These are phyloP conservation scores for Pterulicium gracile DNA, from an alignment of 1,284 basidiomycete species.

Conservation along the genomic window DNA sequence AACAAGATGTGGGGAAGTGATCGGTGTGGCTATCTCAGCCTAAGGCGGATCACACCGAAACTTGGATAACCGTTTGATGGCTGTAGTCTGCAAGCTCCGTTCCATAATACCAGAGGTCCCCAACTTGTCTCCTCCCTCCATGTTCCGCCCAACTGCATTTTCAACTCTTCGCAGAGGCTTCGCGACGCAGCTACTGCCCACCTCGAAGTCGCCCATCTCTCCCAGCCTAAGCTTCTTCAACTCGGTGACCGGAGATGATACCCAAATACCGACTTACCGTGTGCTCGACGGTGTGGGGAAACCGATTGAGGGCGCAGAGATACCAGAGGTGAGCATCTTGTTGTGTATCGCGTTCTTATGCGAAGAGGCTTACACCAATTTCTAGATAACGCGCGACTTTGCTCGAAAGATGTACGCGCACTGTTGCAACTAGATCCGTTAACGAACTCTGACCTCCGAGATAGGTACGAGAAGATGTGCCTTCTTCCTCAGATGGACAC, in stretches of 20 bases:
- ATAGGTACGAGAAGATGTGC: conserved; percentile 74
- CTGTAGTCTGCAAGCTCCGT: conserved; percentile 13
- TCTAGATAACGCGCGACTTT: conserved; percentile 59
- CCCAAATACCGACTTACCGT: conserved; percentile 72
- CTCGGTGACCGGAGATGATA: conserved; percentile 46
- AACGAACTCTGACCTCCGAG: background rate
- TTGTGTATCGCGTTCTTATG: background rate
- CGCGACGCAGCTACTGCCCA: conserved; percentile 2
- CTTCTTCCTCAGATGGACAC: conserved; percentile 82
- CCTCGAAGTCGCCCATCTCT: conserved; percentile 53
- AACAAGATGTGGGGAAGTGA: no score
- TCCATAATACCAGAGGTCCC: conserved; percentile 5
- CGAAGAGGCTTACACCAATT: no score
- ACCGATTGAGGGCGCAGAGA: conserved; percentile 57
- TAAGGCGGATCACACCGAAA: background rate
- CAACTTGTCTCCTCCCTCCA: conserved; percentile 16
- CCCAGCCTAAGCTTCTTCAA: conserved; percentile 69
- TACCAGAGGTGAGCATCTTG: conserved; percentile 50
- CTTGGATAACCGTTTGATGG: conserved; percentile 6
- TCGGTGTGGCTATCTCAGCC: no score
- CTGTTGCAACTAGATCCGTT: conserved; percentile 1
- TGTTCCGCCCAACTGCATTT: conserved; percentile 22
- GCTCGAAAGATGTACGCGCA: conserved; percentile 52
- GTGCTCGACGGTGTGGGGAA: conserved; percentile 71
- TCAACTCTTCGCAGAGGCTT: conserved; percentile 13